Base-by-base conservation (phyloP, 176 grass and related monocot genomes). In the Carex parvula region DNA sequence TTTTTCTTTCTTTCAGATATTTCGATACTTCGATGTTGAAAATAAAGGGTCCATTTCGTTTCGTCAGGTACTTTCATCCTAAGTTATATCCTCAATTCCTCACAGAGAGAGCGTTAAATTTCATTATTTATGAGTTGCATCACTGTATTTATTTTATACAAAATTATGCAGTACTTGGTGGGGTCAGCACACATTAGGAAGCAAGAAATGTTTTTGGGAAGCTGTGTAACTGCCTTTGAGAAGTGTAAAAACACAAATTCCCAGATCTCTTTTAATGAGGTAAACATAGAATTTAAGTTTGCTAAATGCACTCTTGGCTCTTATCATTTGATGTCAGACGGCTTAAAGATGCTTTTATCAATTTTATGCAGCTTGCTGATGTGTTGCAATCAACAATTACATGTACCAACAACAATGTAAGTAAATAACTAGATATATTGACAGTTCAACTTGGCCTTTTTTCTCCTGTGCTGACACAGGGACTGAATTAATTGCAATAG, bases 1-100 rank as follows among this genome's bases (percentile, higher is more conserved):
- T 78, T 33, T 78, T 32, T 78, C 52, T 4, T 32, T 71, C 21
- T 84, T 83, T 71, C 91, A 99, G 96, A 91, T 95, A 94, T 99
- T 99, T 88, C 88, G 83, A 24, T 92, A 92, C 86, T 95, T 99
- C 0, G 91, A 99, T 85, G 70, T 83, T 64, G 87, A 89, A 80
- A 88, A 79, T 5, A 90, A 85, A 87, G 90, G 86, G 10, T 92
- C 89, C 2, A 89, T 99, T 81, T 93, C 93, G 29, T 99, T 99
- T 85, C 96, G 93, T 85, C 93, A 99, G 96, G 96, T 99, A 95
- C 29, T 74, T 39, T 24, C 5, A 62, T 22, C 10, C n/a, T n/a
- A n/a, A n/a, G n/a, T 33, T 33, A 17, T 57, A 32, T 8, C 2
- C 50, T 35, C 33, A 35, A 35, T 35, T 35, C 5, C 52, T 78